Conservation (phyloP, 176 grass and related monocot genomes). For the Musa schizocarpa region DNA sequence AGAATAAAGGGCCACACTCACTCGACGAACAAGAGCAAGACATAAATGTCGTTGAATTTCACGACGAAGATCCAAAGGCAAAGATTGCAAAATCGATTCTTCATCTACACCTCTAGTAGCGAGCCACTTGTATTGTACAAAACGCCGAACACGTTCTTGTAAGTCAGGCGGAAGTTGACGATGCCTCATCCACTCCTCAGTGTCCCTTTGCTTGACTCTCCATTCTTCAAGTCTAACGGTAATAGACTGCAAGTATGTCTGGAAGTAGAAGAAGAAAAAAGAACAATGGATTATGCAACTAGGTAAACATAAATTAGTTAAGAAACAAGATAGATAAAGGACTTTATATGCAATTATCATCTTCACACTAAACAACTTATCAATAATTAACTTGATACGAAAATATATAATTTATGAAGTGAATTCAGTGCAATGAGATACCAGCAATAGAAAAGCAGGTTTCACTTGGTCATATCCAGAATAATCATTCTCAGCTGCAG, state of each 20-base stretch:
- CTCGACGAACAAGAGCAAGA: constrained; percentile 73
- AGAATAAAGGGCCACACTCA: constrained; percentile 11
- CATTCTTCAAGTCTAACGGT: constrained; percentile 87
- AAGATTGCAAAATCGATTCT: constrained; percentile 72
- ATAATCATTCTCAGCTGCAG: too few species aligned
- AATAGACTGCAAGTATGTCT: constrained; percentile 89
- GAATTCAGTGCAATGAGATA: too few species aligned
- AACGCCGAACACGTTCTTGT: constrained; percentile 72
- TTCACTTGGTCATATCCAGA: too few species aligned
- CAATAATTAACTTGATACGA: too few species aligned
- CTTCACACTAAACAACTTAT: too few species aligned
- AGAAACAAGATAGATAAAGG: background rate
- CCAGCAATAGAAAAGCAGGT: too few species aligned
- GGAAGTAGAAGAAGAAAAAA: background rate
- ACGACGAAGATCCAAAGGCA: constrained; percentile 81
- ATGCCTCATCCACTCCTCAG: constrained; percentile 98
- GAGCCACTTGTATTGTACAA: constrained; percentile 97
- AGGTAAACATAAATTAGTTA: background rate
- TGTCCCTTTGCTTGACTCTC: constrained; percentile 75
- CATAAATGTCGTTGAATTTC: constrained; percentile 96
- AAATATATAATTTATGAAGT: too few species aligned
- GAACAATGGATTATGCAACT: background rate
- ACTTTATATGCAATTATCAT: background rate
- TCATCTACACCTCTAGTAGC: constrained; percentile 85
- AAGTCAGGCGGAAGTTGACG: constrained; percentile 73